These are phyloP conservation scores for Periconia digitata DNA, from an alignment of 2,329 filamentous ascomycete genomes.

Conservation along the genomic window DNA sequence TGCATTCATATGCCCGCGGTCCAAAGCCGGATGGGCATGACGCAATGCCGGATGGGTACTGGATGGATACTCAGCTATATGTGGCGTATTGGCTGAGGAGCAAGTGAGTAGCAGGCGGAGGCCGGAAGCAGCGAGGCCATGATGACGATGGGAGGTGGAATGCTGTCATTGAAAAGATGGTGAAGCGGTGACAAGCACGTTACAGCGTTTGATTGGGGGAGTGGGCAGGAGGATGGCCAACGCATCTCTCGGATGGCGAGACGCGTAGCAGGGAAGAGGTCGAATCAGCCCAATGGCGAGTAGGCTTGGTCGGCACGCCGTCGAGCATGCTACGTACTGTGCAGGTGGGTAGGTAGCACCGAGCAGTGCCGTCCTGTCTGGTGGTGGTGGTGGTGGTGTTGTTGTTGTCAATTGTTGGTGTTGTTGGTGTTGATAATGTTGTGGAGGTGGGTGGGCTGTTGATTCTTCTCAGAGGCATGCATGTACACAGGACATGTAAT, in stretches of 20 bases:
- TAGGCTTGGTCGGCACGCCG: no score
- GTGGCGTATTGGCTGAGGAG: no score
- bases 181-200: not conserved
- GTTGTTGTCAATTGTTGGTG: no score
- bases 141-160: no score
- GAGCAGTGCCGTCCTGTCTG: not conserved
- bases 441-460: no score
- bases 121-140: no score
- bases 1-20: not conserved
- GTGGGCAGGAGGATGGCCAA: not conserved
- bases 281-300: not conserved
- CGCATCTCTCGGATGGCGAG: not conserved
- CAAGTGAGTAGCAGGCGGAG: no score
- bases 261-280: not conserved
- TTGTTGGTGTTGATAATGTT: no score
- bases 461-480: no score
- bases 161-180: no score
- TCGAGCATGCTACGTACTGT: not conserved
- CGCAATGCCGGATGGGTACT: no score
- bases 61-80: not conserved
- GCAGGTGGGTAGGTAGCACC: not conserved
- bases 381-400: not conserved
- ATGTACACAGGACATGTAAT: no score
- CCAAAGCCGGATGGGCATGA: not conserved
- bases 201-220: not conserved